phyloP scores from a whole-genome alignment of 192 early-diverging fungal species.

The Dissophora ornata region DNA sequence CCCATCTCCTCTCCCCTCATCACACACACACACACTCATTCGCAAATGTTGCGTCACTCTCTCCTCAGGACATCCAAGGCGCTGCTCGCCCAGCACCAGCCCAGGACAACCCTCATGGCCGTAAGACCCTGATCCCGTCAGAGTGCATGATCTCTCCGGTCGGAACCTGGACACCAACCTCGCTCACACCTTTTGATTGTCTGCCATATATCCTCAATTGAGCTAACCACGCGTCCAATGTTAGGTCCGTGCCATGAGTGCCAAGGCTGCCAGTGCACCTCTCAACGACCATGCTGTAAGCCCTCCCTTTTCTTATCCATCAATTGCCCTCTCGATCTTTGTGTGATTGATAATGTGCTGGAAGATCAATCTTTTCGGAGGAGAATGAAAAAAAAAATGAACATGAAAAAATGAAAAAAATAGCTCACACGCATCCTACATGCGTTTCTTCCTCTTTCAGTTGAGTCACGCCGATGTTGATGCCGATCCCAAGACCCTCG shows the following conservation, averaged over 20 bases:
- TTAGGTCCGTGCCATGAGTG: slow-evolving; percentile 45
- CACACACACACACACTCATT: not conserved
- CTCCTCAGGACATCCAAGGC: slow-evolving; percentile 33
- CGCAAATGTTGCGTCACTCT: slow-evolving; percentile 43
- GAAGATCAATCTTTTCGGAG: too few relatives aligned
- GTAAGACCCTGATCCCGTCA: slow-evolving; percentile 37
- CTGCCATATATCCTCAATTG: not conserved
- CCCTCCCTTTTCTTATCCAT: not conserved
- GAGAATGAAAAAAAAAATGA: too few relatives aligned
- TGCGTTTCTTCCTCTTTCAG: slow-evolving; percentile 16
- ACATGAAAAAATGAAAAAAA: too few relatives aligned
- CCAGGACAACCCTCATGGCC: slow-evolving; percentile 25
- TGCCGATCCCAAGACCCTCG: slow-evolving; percentile 54
- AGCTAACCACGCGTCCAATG: too few relatives aligned
- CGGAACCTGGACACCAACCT: not conserved
- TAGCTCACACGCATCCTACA: not conserved
- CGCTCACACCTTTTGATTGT: too few relatives aligned
- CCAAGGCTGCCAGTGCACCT: slow-evolving; percentile 16
- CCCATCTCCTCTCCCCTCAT: not conserved
- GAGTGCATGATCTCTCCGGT: not conserved
- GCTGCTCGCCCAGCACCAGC: slow-evolving; percentile 26
- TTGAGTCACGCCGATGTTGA: slow-evolving; percentile 65
- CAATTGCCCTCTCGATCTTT: too few relatives aligned
- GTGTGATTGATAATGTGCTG: too few relatives aligned
- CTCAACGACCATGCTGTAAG: slow-evolving; percentile 44